Base-by-base conservation (phyloP, 305 asterid species). In the Petunia hybrid region DNA sequence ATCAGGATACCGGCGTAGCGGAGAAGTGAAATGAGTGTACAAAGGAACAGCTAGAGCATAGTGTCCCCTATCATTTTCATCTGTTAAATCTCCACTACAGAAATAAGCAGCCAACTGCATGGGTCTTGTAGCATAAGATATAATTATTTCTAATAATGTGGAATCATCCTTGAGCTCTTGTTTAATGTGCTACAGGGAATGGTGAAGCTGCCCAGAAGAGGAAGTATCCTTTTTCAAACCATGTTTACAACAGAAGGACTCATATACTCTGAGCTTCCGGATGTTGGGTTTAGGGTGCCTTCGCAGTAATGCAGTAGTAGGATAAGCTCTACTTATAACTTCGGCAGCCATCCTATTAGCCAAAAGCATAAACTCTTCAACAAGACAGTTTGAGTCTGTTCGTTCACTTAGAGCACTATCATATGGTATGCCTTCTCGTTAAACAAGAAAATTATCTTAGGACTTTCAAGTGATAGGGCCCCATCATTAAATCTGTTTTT, bases 1-100 rank as follows among this genome's bases (percentile, higher is more conserved):
- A 84, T 95, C 99, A n/a, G 98, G 91, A 88, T 95, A 95, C 39
- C 98, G 89, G 6, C 99, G 89, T 36, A 95, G 87, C 16, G 99
- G 98, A 73, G 98, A 92, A 83, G 99, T 95, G 85, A 95, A 95
- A 88, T 94, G 98, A 14, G 99, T 92, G 87, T 94, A 95, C 4
- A 91, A 88, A 41, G 99, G 99, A 73, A 94, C 79, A 38, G 97
- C 98, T 16, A 94, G 91, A 1, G 95, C 93, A 84, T 92, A 94
- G 83, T 95, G 99, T 83, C 91, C 83, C 85, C 87, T 79, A 60
- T 83, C 93, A 12, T 81, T 85, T n/a, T 80, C 84, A 35, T 90
- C 91, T 66, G 85, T 82, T 6, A 78, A 64, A 77, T 91, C 97
- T 60, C 98, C 99, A 87, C 92, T 90, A 83, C 99, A 92, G 60